A percentile compares a stretch with the other conserved stretches of the same genome.
phyloP scores from a whole-genome alignment of 257 asterid genomes.

The Misopates orontium region DNA sequence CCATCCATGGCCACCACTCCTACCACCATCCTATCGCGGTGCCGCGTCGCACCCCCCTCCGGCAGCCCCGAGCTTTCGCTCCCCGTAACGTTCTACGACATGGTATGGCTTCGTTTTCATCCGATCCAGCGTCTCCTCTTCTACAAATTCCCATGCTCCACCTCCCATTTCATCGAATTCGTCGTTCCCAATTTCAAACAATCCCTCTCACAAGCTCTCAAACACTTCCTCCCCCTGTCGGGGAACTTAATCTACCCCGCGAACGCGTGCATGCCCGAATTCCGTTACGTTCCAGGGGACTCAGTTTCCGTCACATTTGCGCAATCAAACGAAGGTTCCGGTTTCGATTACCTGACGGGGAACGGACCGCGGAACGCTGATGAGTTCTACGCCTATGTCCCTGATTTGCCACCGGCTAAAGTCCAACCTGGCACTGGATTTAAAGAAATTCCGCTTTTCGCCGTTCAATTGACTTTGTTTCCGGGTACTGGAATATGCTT shows the following conservation, averaged over 20 bases:
- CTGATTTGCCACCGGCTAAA: slow-evolving; percentile 30
- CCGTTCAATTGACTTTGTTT: slow-evolving; percentile 33
- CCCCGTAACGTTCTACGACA: slow-evolving; percentile 39
- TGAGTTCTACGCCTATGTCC: slow-evolving; percentile 36
- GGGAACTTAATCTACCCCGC: slow-evolving; percentile 32
- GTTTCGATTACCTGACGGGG: slow-evolving; percentile 33
- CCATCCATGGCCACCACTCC: slow-evolving; percentile 2
- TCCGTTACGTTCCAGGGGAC: slow-evolving; percentile 41
- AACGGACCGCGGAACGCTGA: slow-evolving; percentile 33
- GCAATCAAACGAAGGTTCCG: slow-evolving; percentile 25
- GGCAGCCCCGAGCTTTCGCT: not conserved
- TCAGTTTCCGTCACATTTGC: slow-evolving; percentile 41
- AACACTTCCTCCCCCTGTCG: slow-evolving; percentile 44
- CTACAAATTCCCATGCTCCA: slow-evolving; percentile 41
- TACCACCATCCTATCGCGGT: slow-evolving; percentile 5
- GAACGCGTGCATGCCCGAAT: slow-evolving; percentile 26
- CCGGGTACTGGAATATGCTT: slow-evolving; percentile 40
- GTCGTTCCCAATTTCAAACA: slow-evolving; percentile 37
- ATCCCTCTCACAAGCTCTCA: slow-evolving; percentile 47
- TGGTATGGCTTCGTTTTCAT: slow-evolving; percentile 38
- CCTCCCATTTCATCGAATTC: slow-evolving; percentile 30
- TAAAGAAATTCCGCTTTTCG: slow-evolving; percentile 27
- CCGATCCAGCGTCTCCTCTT: slow-evolving; percentile 48
- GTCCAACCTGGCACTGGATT: slow-evolving; percentile 5
- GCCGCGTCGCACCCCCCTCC: slow-evolving; percentile 13